These are phyloP conservation scores for Nannochloropsis salina DNA, from an alignment of 108 stramenopile genomes.

Conservation along the genomic window DNA sequence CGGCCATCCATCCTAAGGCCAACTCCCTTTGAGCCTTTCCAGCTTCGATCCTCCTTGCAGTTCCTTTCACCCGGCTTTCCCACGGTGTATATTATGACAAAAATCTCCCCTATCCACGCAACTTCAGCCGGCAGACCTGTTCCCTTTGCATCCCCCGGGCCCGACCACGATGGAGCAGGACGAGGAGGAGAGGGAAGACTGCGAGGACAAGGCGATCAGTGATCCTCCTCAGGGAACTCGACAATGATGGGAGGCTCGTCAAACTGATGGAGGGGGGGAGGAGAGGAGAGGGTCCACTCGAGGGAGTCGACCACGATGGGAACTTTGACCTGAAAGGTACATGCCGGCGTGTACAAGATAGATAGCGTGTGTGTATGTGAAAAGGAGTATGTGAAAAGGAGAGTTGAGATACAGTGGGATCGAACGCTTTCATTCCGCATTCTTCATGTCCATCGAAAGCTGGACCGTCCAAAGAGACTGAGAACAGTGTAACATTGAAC, in stretches of 20 bases:
- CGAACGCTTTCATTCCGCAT: background rate
- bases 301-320: conserved; percentile 64
- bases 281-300: conserved; percentile 86
- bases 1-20: too few species aligned
- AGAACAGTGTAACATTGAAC: too few species aligned
- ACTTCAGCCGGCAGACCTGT: too few species aligned
- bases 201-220: background rate
- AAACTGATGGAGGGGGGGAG: conserved; percentile 95
- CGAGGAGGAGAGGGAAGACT: too few species aligned
- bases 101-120: too few species aligned
- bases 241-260: conserved; percentile 93
- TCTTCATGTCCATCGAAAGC: background rate
- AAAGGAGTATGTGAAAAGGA: background rate
- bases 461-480: too few species aligned
- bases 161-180: too few species aligned
- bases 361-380: background rate
- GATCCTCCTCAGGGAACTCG: conserved; percentile 53
- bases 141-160: too few species aligned
- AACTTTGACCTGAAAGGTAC: conserved; percentile 22
- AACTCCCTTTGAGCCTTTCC: too few species aligned
- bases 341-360: background rate
- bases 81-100: too few species aligned
- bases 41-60: too few species aligned
- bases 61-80: too few species aligned
- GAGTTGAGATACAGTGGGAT: background rate